phyloP scores from a whole-genome alignment of 2,329 filamentous ascomycete species.

The Aschersonia sp. region DNA sequence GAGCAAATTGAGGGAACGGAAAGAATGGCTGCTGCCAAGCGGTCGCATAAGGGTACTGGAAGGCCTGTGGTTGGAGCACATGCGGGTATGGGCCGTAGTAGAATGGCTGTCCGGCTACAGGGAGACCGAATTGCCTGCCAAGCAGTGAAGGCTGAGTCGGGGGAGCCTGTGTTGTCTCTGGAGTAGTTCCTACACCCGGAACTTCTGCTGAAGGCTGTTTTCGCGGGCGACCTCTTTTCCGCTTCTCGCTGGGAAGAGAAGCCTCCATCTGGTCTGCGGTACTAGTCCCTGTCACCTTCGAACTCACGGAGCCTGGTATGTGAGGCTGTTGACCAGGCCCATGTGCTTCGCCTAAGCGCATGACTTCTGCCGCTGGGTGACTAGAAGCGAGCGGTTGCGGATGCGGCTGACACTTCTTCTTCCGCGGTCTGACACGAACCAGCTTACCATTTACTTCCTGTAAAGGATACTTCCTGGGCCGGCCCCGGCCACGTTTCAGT shows the following conservation, averaged over 20 bases:
- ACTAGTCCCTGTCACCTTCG: no score
- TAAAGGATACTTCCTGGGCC: constrained; percentile 1
- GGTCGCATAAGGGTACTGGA: neutral
- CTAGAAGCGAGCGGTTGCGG: neutral
- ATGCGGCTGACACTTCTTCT: neutral
- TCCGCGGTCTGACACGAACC: neutral
- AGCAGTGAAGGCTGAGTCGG: neutral
- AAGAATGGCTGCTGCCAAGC: constrained; percentile 3
- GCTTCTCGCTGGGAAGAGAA: neutral
- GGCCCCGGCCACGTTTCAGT: constrained; percentile 1
- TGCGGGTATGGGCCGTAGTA: constrained; percentile 2
- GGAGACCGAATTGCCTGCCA: constrained; percentile 1
- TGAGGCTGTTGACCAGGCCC: no score
- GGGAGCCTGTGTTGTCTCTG: neutral
- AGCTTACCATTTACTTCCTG: neutral
- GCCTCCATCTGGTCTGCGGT: neutral
- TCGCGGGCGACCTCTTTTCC: constrained; percentile 4
- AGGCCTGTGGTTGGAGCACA: constrained; percentile 2
- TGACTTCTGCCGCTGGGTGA: neutral
- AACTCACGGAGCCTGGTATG: no score
- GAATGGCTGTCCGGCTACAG: constrained; percentile 2
- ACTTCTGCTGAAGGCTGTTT: constrained; percentile 2
- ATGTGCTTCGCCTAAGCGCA: no score
- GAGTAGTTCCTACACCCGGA: neutral
- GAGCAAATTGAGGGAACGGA: constrained; percentile 1